Percentiles rank a stretch among this genome's conserved stretches.
phyloP scores from a whole-genome alignment of 192 early-diverging fungal species.

The Phlyctochytrium planicorne region DNA sequence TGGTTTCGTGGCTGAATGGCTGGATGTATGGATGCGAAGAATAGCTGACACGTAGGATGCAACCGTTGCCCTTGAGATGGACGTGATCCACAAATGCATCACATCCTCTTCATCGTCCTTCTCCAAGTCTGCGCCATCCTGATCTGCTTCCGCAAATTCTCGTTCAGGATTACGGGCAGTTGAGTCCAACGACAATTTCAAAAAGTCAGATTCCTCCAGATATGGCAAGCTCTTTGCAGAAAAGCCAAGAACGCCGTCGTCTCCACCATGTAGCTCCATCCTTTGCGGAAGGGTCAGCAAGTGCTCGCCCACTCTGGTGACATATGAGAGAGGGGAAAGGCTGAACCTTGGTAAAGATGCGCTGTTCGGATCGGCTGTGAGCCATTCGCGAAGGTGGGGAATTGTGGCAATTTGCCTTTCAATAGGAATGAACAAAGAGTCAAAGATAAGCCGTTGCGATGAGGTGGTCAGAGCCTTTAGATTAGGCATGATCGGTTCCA shows the following conservation, averaged over 20 bases:
- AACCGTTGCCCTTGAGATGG: conserved; percentile 64
- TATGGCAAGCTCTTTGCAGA: conserved; percentile 45
- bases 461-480: conserved; percentile 32
- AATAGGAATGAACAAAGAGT: conserved; percentile 54
- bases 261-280: conserved; percentile 59
- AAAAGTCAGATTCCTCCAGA: conserved; percentile 33
- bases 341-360: conserved; percentile 60
- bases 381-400: conserved; percentile 45
- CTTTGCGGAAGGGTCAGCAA: conserved; percentile 67
- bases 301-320: conserved; percentile 67
- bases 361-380: conserved; percentile 15
- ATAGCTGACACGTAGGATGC: conserved; percentile 37
- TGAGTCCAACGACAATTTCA: conserved; percentile 8
- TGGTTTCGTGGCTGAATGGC: too few relatives aligned
- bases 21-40: conserved; percentile 23
- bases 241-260: conserved; percentile 51
- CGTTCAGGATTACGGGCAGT: conserved; percentile 14
- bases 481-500: neutral
- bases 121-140: conserved; percentile 33
- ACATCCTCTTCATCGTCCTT: conserved; percentile 50
- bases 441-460: conserved; percentile 58
- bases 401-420: conserved; percentile 45
- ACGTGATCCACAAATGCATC: conserved; percentile 68
- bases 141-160: conserved; percentile 11
- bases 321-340: conserved; percentile 64